Evolutionary conservation across 2,329 filamentous ascomycete species (phyloP), one percentile per base, ranked within the genome.

Genomic region (Penicillium polonicum): DNA sequence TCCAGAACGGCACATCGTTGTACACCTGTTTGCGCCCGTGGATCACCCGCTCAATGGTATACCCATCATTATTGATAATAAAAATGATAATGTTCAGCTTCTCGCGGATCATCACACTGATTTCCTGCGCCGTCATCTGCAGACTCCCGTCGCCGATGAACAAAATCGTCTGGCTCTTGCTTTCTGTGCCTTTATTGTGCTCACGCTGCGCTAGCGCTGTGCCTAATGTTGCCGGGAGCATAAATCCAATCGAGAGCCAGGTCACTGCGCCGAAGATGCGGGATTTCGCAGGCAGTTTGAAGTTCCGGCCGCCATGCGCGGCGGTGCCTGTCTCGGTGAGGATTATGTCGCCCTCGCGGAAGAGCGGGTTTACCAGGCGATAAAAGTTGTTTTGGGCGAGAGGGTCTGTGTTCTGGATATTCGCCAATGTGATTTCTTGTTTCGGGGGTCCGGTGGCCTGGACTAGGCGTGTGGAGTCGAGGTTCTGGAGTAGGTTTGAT

Each of bases 121-220:
- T 74, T 61, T 88, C 86, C 67, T 89, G 87, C 0, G 81, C 85
- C 0, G 86, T 89, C 74, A 89, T 82, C 61, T 88, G 83, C 58
- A 89, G 80, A 60, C 84, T 86, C 4, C 86, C 86, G 52, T 88
- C 85, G 5, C 85, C 85, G 35, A 85, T 85, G 59, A 85, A 78
- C 2, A 87, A 72, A 10, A 87, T 77, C 0, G 84, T 83, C 53
- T 82, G 75, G n/a, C 70, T 76, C 6, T 70, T 68, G 19, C 64
- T 60, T 15, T 65, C 68, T 33, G 59, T 53, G 41, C 44, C 31
- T 19, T 60, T 48, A 51, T 69, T 62, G 12, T 56, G 60, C 19
- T 67, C 60, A 15, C 68, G 67, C 29, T 76, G 67, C 21, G 86
- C 87, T 0, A 85, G 72, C 0, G 81, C 79, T 0, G 82, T 82